These are phyloP conservation scores for Stentor coeruleus DNA, from an alignment of 73 alveolate species.

Conservation along the genomic window DNA sequence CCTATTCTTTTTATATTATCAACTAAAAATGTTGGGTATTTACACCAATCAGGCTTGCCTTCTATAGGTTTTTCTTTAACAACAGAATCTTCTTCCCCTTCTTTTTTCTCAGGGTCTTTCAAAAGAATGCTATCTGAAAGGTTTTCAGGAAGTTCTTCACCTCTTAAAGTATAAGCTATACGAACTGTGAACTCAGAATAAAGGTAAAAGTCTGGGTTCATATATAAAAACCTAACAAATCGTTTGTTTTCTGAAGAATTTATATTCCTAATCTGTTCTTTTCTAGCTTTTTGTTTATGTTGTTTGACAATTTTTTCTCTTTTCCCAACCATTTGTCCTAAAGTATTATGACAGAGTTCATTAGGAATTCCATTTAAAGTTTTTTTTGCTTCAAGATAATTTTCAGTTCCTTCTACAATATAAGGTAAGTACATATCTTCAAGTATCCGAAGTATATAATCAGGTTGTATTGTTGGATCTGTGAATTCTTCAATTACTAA, in stretches of 20 bases:
- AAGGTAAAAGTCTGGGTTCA: background rate
- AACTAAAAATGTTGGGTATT: constrained; percentile 30
- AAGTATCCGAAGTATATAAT: constrained; percentile 56
- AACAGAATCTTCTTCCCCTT: constrained; percentile 36
- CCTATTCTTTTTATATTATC: constrained; percentile 40
- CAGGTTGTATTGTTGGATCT: constrained; percentile 56
- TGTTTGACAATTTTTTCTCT: background rate
- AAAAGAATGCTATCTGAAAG: constrained; percentile 11
- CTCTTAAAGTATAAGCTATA: constrained; percentile 30
- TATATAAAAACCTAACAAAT: background rate
- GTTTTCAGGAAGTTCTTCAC: constrained; percentile 25
- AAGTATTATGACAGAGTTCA: too few relatives aligned
- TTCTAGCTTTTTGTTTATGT: constrained; percentile 17
- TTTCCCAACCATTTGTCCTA: constrained; percentile 27
- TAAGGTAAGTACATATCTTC: constrained; percentile 64
- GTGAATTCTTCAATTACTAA: constrained; percentile 42
- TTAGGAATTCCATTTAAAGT: constrained; percentile 25
- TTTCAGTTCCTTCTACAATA: constrained; percentile 53
- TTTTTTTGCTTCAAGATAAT: constrained; percentile 42
- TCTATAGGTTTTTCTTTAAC: constrained; percentile 27
- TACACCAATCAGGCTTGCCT: constrained; percentile 40
- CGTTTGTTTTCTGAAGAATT: constrained; percentile 20
- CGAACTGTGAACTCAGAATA: constrained; percentile 2
- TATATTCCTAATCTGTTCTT: constrained; percentile 38
- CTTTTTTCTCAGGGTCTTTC: constrained; percentile 28